Evolutionary conservation across 73 alveolate species (phyloP), one percentile per base, ranked within the genome.

Genomic region (Paraurostyla sp.): DNA sequence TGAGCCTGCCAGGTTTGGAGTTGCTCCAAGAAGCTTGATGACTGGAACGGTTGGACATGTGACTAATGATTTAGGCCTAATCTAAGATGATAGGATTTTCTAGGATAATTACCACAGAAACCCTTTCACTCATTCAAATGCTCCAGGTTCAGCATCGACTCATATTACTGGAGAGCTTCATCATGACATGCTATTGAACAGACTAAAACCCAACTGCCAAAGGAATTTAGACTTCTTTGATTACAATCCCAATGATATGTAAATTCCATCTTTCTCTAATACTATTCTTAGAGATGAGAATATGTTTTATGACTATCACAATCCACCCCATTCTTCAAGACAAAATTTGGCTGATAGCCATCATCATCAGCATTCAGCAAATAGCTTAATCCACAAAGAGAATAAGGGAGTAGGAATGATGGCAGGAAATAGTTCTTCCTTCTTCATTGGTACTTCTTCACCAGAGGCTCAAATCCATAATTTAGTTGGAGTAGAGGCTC

Each of bases 1-100:
- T 6, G 82, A 65, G 82, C 82, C 82, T 15, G 27, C 82, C 7
- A 65, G 82, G 82, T 65, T 65, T 65, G 82, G 82, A 65, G 56
- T 65, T 33, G 56, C 82, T 65, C 56, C 23, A 6, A 59, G 76
- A 59, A 59, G 9, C 49, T 38, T 3, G 23, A 30, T 6, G 33
- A 65, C 1, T 11, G 76, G 76, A 15, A n/a, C n/a, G n/a, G 23
- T 23, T 59, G 51, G 6, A 38, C 82, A 65, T 9, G 82, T 25
- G 16, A 7, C 35, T 2, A 18, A 30, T 35, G 82, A 65, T 65
- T n/a, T 40, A 32, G 82, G 35, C 42, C 35, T 65, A 58, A 40
- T 15, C 50, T 16, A 7, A 9, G 52, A 60, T 60, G 78, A 60
- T 23, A 60, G 78, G 32, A 60, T 60, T 25, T 60, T 30, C 25